phyloP scores from a whole-genome alignment of 345 rosid genomes.

The Murraya koenigii region DNA sequence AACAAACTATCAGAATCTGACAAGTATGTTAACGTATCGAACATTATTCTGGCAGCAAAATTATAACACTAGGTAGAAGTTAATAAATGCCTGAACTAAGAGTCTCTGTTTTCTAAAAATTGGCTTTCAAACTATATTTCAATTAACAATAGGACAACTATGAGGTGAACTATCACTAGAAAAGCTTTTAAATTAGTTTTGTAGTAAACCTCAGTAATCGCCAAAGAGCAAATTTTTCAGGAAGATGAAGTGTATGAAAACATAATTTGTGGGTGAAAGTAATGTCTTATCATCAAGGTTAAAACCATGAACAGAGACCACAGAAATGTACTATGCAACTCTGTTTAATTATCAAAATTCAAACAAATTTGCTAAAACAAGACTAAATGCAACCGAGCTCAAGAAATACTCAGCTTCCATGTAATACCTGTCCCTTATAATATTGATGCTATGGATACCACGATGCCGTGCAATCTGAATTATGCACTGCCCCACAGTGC shows the following conservation, averaged over 20 bases:
- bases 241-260: neutral
- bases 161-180: neutral
- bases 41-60: neutral
- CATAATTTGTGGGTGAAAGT: neutral
- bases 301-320: neutral
- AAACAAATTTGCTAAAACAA: neutral
- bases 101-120: neutral
- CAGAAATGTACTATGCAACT: neutral
- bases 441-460: slow-evolving; percentile 65
- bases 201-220: neutral
- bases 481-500: slow-evolving; percentile 85
- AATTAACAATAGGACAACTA: neutral
- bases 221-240: neutral
- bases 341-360: neutral
- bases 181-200: neutral
- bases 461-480: slow-evolving; percentile 74
- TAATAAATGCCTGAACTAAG: neutral
- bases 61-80: neutral
- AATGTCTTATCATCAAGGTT: neutral
- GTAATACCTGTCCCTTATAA: slow-evolving; percentile 77
- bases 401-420: neutral
- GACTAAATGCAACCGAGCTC: neutral
- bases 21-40: neutral
- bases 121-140: neutral
- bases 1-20: neutral